Evolutionary conservation across 768 basidiomycete species (phyloP), one percentile per base, ranked within the genome.

Genomic region (Obba rivulosa): DNA sequence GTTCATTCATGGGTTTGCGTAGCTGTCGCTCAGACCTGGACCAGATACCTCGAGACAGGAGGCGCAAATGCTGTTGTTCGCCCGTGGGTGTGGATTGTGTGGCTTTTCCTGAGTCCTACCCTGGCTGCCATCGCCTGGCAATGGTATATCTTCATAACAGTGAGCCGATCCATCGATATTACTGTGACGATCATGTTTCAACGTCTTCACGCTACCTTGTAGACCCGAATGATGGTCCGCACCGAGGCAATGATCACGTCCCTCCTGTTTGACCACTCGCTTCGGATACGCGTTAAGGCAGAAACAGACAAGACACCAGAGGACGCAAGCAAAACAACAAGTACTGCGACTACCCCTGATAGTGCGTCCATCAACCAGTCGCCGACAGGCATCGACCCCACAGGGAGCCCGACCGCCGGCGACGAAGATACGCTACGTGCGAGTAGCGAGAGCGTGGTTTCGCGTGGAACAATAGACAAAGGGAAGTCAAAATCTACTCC

Each of bases 11-110:
- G 16, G 18, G 2, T 17, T 13, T 31, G 13, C 28, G 13, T 13
- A 31, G 28, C 28, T 31, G 13, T 13, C 28, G 5, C 28, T 31
- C 7, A 31, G 7, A 31, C 5, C 28, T 18, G 16, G 17, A 1
- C n/a, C 45, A 81, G 77, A 34, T 81, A 86, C 57, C 63, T 88
- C 16, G 83, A 86, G 63, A 72, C 62, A 2, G 64, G 68, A 11
- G 80, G 79, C 3, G 57, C 72, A 48, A 70, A 63, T 20, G 70
- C 81, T 0, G 55, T 64, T 7, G 62, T 83, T 24, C 73, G 74
- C 31, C 86, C 86, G 1, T 86, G 85, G 78, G 75, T 87, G 7
- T 88, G 85, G 85, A 75, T 87, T 13, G 25, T 64, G 0, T 66
- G 67, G 58, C 66, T 82, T 11, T 74, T 80, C 51, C 41, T 75